Evolutionary conservation across 2,329 filamentous ascomycete species (phyloP).

Genomic region (Verticillium nonalfalfae): DNA sequence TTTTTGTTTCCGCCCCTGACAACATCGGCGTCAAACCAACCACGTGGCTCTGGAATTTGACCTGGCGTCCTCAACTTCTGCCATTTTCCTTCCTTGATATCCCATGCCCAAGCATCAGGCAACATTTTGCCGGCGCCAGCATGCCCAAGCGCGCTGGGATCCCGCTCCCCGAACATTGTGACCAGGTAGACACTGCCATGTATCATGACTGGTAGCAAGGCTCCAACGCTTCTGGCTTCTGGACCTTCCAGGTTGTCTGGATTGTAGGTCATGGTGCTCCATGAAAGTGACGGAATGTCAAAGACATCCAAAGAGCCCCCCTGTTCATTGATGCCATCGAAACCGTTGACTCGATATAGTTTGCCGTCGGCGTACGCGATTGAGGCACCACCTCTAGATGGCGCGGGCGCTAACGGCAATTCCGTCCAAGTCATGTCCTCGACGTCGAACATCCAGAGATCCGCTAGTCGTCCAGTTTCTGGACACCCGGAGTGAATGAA

Average conservation of each 20-base stretch:
- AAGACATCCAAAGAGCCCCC: conserved; percentile 50
- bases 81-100: conserved; percentile 22
- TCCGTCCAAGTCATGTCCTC: conserved; percentile 39
- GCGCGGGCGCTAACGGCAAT: conserved; percentile 42
- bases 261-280: conserved; percentile 17
- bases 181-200: conserved; percentile 20
- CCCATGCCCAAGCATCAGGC: conserved; percentile 31
- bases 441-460: conserved; percentile 55
- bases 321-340: conserved; percentile 53
- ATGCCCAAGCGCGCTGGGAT: conserved; percentile 29
- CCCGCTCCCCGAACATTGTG: conserved; percentile 31
- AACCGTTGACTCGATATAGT: conserved; percentile 58
- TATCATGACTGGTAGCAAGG: conserved; percentile 16
- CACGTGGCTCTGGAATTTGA: conserved; percentile 22
- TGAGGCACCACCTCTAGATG: conserved; percentile 47
- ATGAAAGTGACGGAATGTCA: conserved; percentile 14
- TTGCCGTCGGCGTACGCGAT: conserved; percentile 27
- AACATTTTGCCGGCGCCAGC: conserved; percentile 33
- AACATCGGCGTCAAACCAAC: conserved; percentile 33
- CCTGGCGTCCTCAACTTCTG: conserved; percentile 15
- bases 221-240: conserved; percentile 22
- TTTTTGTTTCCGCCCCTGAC: conserved; percentile 4
- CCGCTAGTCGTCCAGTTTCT: conserved; percentile 44
- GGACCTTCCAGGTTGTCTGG: conserved; percentile 21
- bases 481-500: conserved; percentile 59